Evolutionary conservation across 2,329 filamentous ascomycete genomes (phyloP).

Genomic region (Aaosphaeria pasadenensis): DNA sequence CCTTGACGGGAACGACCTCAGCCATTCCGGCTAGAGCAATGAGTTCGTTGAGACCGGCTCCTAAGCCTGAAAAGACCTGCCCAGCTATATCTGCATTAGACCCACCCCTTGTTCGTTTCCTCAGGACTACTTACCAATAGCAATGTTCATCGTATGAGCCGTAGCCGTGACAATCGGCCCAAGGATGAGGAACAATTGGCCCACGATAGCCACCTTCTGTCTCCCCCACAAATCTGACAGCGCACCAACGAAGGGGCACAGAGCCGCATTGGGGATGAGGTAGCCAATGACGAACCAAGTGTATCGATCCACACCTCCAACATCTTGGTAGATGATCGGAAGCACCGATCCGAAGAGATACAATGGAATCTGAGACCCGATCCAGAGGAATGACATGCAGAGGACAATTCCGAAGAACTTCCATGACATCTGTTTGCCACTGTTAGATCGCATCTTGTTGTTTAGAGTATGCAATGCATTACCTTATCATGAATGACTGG

Average conservation of each 20-base stretch:
- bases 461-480: not conserved
- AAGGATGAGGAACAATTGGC: slow-evolving; percentile 34
- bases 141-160: slow-evolving; percentile 27
- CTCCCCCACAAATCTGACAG: slow-evolving; percentile 33
- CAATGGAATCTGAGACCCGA: slow-evolving; percentile 59
- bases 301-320: slow-evolving; percentile 60
- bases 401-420: slow-evolving; percentile 53
- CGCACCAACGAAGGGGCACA: slow-evolving; percentile 62
- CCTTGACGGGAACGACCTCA: slow-evolving; percentile 63
- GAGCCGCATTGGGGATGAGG: slow-evolving; percentile 54
- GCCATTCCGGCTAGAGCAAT: slow-evolving; percentile 66
- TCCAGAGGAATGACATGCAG: slow-evolving; percentile 61
- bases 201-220: slow-evolving; percentile 29
- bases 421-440: slow-evolving; percentile 45
- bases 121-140: slow-evolving; percentile 17
- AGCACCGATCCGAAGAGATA: slow-evolving; percentile 43
- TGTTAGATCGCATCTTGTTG: slow-evolving; percentile 11
- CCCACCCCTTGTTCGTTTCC: too few relatives aligned
- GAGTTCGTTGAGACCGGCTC: slow-evolving; percentile 66
- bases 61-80: slow-evolving; percentile 57
- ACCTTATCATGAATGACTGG: slow-evolving; percentile 24
- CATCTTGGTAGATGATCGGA: slow-evolving; percentile 55
- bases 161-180: slow-evolving; percentile 31
- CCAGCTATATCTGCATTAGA: slow-evolving; percentile 12
- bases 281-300: slow-evolving; percentile 54